Base-by-base conservation (phyloP, 768 basidiomycete genomes). In the Grammothele lineata region DNA sequence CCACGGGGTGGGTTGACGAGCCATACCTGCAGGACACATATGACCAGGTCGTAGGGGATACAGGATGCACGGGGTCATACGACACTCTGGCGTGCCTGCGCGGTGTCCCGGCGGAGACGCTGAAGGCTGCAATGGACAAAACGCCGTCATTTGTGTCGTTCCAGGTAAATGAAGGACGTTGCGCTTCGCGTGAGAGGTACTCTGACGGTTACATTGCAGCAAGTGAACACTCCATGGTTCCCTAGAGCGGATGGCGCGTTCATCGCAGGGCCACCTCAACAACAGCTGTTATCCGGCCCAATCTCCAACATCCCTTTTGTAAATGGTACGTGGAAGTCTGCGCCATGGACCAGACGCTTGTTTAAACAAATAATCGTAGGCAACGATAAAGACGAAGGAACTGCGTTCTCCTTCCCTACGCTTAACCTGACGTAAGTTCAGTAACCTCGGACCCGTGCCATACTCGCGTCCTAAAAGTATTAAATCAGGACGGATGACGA, bases 81-180 rank as follows among this genome's bases (percentile, higher is more conserved):
- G 70, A 75, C 52, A 74, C 70, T 0, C 59, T 79, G 1, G 53
- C 54, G 0, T 78, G 78, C 52, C 60, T 80, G 15, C 69, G 75
- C 15, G 48, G 47, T 1, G 66, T 66, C 2, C 66, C 70, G 0
- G 70, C 65, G 30, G 45, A 32, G 0, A 48, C 45, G 5, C 54
- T 74, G 15, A 47, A 64, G 46, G 40, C 40, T 2, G 71, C 72
- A 0, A 49, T 74, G 42, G 63, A 70, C 44, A 5, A 50, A 10
- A 62, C 65, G 22, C 67, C 72, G 0, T 50, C 45, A 15, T 24
- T 69, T 1, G 59, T 70, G 35, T 47, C 62, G 1, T 68, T 64
- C 46, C 58, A 64, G 56, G 68, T 53, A 17, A 10, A 40, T 7
- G n/a, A 24, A 5, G 2, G 34, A 75, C 77, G 72, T 73, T n/a